Percentiles rank a stretch among this genome's conserved stretches.
Conservation (phyloP, 192 early-diverging fungal species). For the Pilaira anomala region DNA sequence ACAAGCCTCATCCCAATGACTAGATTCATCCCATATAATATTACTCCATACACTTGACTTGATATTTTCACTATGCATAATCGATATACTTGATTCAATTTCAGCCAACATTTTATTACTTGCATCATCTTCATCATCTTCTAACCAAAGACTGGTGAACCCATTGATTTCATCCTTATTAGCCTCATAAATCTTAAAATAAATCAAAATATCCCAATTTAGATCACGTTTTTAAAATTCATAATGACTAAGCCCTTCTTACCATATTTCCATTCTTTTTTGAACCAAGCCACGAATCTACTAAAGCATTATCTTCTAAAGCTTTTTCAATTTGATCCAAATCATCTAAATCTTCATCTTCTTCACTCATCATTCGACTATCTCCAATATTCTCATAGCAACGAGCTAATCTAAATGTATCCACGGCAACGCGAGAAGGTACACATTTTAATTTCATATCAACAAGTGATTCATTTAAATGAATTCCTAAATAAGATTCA, state of each 20-base stretch:
- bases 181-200: background rate
- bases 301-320: background rate
- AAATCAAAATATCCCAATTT: too few relatives aligned
- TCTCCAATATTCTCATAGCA: background rate
- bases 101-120: background rate
- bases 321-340: background rate
- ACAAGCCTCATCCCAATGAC: conserved; percentile 7
- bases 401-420: conserved; percentile 5
- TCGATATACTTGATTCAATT: conserved; percentile 4
- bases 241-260: background rate
- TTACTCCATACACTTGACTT: conserved; percentile 3
- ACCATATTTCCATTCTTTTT: background rate
- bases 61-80: background rate
- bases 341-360: background rate
- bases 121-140: background rate
- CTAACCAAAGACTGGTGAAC: background rate
- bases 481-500: conserved; percentile 10
- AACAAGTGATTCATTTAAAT: conserved; percentile 7
- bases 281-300: background rate
- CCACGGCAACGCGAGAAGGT: conserved; percentile 2
- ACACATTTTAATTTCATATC: background rate
- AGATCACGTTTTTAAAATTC: too few relatives aligned
- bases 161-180: conserved; percentile 3
- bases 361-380: background rate
- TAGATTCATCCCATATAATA: conserved; percentile 3